Evolutionary conservation across 108 stramenopile species (phyloP), one percentile per base, ranked within the genome.

Genomic region (Nitzschia putrida): DNA sequence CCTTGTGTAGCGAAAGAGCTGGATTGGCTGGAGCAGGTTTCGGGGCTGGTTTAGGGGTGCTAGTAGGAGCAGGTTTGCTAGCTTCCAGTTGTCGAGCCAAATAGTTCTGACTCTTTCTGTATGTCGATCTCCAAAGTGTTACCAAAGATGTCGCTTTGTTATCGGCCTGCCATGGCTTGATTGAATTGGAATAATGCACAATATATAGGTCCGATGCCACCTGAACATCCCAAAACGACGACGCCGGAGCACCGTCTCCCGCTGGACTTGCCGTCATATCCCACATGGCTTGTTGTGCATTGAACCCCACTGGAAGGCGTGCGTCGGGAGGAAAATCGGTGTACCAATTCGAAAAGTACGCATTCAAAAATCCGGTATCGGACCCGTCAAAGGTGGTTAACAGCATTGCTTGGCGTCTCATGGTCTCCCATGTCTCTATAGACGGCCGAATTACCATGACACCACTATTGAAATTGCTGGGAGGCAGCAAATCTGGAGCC

Each of bases 321-420:
- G 85, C 83, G 25, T 55, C 58, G 4, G 86, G 53, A 34, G 92
- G 86, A 70, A 83, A 72, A 20, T 74, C 66, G 29, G 49, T 50
- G 60, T 53, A 85, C 95, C 95, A 96, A 40, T 70, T 79, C 9
- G 83, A 61, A 66, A 88, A 96, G 65, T 81, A 92, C 18, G 83
- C 77, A 66, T 96, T 96, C 34, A 96, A 75, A 58, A 92, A 93
- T 6, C 93, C 95, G n/a, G 91, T 95, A 57, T 94, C 93, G 18
- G 91, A 89, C 14, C 90, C 90, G 64, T 95, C 95, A 64, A 89
- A 84, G 10, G 87, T 82, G 26, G 73, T 79, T 14, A 80, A 59
- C 0, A 40, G 26, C 59, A 61, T 58, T 40, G 69, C 57, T 13
- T 77, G 59, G 12, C 50, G 44, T 51, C 85, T 53, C 77, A 90